Evolutionary conservation across 371 early-diverging fungal genomes (phyloP).

Genomic region (Mucor racemosus): DNA sequence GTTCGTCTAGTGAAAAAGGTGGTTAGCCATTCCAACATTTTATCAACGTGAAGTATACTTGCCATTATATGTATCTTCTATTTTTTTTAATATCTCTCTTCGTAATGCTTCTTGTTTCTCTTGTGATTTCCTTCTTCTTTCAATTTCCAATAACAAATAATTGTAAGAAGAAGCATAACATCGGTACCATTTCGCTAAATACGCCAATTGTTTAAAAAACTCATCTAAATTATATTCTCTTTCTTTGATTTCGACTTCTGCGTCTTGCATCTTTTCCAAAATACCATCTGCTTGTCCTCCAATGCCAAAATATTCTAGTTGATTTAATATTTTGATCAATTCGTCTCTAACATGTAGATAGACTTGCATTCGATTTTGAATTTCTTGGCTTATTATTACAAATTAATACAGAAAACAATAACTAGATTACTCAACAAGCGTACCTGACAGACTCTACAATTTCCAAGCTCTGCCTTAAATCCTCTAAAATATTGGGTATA

Average conservation of each 20-base stretch:
- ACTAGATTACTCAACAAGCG: too few species aligned
- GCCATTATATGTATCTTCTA: constrained; percentile 38
- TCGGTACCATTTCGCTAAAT: constrained; percentile 46
- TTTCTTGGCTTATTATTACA: constrained; percentile 34
- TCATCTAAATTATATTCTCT: constrained; percentile 36
- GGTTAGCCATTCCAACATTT: neutral
- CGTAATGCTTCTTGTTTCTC: constrained; percentile 36
- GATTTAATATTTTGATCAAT: constrained; percentile 33
- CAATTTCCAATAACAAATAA: constrained; percentile 45
- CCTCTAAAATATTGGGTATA: constrained; percentile 48
- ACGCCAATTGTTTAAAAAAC: constrained; percentile 40
- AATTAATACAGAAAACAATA: too few species aligned
- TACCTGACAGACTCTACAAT: constrained; percentile 41
- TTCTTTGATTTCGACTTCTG: constrained; percentile 42
- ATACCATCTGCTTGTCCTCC: constrained; percentile 41
- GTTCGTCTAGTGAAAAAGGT: constrained; percentile 31
- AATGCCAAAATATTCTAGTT: constrained; percentile 37
- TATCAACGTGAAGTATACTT: neutral
- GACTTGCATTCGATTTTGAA: constrained; percentile 31
- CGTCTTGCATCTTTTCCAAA: constrained; percentile 36
- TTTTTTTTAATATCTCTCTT: constrained; percentile 30
- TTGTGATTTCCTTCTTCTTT: constrained; percentile 37
- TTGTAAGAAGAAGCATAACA: constrained; percentile 46
- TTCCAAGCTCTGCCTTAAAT: constrained; percentile 35
- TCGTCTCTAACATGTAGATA: constrained; percentile 37